phyloP scores from a whole-genome alignment of 2,329 filamentous ascomycete genomes.

The Diaporthe caulivora region DNA sequence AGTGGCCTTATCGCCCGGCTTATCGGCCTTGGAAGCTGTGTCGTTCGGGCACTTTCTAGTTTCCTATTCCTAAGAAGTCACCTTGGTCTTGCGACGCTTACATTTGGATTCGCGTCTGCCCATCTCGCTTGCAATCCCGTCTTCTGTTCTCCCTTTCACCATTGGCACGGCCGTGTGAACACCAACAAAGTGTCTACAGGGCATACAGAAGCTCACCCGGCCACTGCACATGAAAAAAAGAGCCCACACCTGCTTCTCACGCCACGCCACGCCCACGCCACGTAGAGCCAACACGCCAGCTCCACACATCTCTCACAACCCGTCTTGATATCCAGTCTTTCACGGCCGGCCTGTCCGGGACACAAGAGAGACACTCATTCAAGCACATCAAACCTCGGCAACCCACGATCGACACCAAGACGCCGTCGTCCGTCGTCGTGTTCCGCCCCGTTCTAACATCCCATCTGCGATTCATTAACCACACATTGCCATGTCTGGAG shows the following conservation, averaged over 20 bases:
- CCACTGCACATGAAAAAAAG: not conserved
- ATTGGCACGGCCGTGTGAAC: not conserved
- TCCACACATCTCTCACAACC: conserved; percentile 2
- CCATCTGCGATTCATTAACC: conserved; percentile 29
- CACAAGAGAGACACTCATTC: not conserved
- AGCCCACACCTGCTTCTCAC: conserved; percentile 18
- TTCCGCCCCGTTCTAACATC: not conserved
- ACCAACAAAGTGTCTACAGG: not conserved
- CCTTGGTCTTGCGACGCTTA: conserved; percentile 1
- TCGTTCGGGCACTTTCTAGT: conserved; percentile 1
- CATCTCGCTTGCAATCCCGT: conserved; percentile 10
- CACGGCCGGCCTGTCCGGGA: conserved; percentile 23
- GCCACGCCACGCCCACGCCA: conserved; percentile 27
- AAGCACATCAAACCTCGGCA: conserved; percentile 13
- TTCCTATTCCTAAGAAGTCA: conserved; percentile 22
- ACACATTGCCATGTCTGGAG: conserved; percentile 38
- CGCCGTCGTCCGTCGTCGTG: not conserved
- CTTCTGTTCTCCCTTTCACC: not conserved
- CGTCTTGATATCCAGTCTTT: conserved; percentile 22
- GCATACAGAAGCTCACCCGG: not conserved
- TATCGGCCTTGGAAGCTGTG: conserved; percentile 18
- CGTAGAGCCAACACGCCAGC: conserved; percentile 25
- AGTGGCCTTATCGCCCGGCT: conserved; percentile 23
- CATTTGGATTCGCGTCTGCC: conserved; percentile 16
- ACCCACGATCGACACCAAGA: conserved; percentile 14